Percentiles rank a stretch among this genome's conserved stretches.
Conservation (phyloP, 176 grass and related monocot species). For the Aechmea fasciata region DNA sequence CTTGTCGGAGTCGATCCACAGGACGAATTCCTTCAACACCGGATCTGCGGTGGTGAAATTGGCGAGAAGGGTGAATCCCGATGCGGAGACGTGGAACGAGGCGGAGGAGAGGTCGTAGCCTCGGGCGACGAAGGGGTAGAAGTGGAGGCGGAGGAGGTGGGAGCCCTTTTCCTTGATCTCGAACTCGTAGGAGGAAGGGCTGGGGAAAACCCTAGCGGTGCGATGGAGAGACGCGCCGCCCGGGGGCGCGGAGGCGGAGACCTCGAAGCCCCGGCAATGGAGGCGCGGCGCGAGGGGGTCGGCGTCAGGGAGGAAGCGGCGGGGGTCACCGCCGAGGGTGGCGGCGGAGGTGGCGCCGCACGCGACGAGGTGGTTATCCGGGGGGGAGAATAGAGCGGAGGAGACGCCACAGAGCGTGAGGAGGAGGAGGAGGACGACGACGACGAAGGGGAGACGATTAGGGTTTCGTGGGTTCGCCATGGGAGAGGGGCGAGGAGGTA, state of each 20-base stretch:
- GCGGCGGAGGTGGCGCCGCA: slow-evolving; percentile 43
- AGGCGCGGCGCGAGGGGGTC: slow-evolving; percentile 39
- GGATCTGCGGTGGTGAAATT: slow-evolving; percentile 63
- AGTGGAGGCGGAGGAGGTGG: slow-evolving; percentile 89
- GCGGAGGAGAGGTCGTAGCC: slow-evolving; percentile 49
- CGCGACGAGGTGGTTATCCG: slow-evolving; percentile 75
- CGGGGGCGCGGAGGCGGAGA: slow-evolving; percentile 2
- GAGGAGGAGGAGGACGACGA: slow-evolving; percentile 13
- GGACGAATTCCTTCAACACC: slow-evolving; percentile 68
- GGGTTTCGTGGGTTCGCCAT: slow-evolving; percentile 44
- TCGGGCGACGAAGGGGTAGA: slow-evolving; percentile 53
- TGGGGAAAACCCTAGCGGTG: slow-evolving; percentile 70
- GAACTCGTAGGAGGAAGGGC: slow-evolving; percentile 63
- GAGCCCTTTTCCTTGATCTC: slow-evolving; percentile 39
- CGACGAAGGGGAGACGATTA: background rate
- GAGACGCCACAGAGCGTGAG: slow-evolving; percentile 18
- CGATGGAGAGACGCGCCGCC: slow-evolving; percentile 40
- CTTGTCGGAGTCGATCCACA: slow-evolving; percentile 44
- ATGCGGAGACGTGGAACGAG: slow-evolving; percentile 59
- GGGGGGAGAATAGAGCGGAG: slow-evolving; percentile 40
- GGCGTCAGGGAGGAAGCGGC: slow-evolving; percentile 62
- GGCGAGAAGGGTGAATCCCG: slow-evolving; percentile 40
- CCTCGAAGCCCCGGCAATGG: slow-evolving; percentile 21
- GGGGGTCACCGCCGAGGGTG: slow-evolving; percentile 43
- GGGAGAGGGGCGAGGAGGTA: background rate